Percentiles rank a stretch among this genome's conserved stretches.
phyloP scores from a whole-genome alignment of 306 rosid species.

The Crotalaria pallida region DNA sequence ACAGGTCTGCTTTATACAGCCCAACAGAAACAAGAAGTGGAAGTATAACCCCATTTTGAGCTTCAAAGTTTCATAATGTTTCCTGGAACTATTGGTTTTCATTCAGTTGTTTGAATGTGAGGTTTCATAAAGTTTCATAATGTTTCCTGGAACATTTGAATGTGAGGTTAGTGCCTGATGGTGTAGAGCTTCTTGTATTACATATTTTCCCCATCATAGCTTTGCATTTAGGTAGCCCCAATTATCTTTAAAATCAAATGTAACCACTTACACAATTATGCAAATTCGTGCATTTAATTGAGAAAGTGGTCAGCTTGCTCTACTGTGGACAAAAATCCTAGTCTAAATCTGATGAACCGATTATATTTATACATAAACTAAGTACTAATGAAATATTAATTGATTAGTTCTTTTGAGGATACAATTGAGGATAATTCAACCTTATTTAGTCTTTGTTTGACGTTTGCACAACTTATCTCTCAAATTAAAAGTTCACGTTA shows the following conservation, averaged over 20 bases:
- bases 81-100: constrained; percentile 30
- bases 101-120: constrained; percentile 22
- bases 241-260: constrained; percentile 16
- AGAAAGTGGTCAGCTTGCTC: background rate
- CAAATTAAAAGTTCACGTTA: too few species aligned
- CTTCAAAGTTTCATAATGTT: constrained; percentile 18
- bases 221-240: constrained; percentile 13
- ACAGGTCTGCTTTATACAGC: constrained; percentile 93
- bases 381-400: background rate
- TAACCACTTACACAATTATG: constrained; percentile 19
- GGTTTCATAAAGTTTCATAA: constrained; percentile 8
- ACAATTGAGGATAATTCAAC: background rate
- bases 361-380: background rate
- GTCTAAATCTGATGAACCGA: background rate
- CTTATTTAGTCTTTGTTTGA: background rate
- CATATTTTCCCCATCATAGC: background rate
- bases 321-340: background rate
- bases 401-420: background rate
- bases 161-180: constrained; percentile 18
- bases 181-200: constrained; percentile 13
- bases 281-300: background rate
- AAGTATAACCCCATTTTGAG: constrained; percentile 89
- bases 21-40: constrained; percentile 98
- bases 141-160: constrained; percentile 18
- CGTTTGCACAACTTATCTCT: background rate